Conservation (phyloP, 495 filamentous ascomycete species). For the Clohesyomyces aquaticus region DNA sequence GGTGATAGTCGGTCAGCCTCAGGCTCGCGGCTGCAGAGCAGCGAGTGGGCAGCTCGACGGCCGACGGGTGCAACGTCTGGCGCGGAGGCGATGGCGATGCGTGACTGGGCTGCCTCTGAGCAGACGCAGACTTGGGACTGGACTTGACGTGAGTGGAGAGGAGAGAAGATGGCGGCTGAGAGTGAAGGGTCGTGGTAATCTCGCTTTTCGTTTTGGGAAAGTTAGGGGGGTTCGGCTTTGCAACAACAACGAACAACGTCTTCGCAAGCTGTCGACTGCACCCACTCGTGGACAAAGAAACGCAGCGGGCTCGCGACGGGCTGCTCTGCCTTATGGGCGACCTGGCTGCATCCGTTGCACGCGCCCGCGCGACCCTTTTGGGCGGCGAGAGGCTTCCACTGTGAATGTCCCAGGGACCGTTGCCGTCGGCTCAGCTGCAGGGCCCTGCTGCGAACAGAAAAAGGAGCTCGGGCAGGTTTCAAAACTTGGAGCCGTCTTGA, state of each 20-base stretch:
- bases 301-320: background rate
- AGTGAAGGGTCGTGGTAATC: conserved; percentile 12
- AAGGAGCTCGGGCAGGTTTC: background rate
- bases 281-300: background rate
- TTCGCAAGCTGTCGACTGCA: background rate
- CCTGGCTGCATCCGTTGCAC: background rate
- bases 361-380: background rate
- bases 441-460: background rate
- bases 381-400: background rate
- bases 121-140: no score
- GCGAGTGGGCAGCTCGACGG: conserved; percentile 1
- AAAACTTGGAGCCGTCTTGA: conserved; percentile 16
- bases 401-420: background rate
- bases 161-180: conserved; percentile 9
- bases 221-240: conserved; percentile 3
- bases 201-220: conserved; percentile 19
- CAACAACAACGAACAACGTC: conserved; percentile 1
- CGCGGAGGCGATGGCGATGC: conserved; percentile 6
- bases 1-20: background rate
- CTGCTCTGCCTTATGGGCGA: conserved; percentile 1
- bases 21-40: conserved; percentile 1
- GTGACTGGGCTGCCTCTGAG: conserved; percentile 4
- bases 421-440: background rate
- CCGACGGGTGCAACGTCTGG: conserved; percentile 5
- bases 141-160: conserved; percentile 20